phyloP scores from a whole-genome alignment of 176 grass and related monocot genomes.

The Thalia dealbata region DNA sequence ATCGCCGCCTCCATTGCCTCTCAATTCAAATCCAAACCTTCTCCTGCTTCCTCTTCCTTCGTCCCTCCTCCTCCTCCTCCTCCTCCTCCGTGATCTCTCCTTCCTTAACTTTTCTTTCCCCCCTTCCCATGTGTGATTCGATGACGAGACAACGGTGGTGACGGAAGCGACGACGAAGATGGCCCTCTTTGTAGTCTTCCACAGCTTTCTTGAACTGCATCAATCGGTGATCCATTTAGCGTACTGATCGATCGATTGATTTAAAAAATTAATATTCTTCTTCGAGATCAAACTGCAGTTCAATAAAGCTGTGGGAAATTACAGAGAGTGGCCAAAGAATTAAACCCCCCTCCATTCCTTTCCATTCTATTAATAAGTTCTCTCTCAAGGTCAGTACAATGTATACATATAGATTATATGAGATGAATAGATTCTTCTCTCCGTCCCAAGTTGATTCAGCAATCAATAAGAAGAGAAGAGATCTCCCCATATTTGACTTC shows the following conservation, averaged over 20 bases:
- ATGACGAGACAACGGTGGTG: neutral
- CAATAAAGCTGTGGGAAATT: constrained; percentile 14
- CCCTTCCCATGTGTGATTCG: too few species aligned
- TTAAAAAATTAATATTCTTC: too few species aligned
- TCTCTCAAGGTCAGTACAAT: neutral
- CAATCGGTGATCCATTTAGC: too few species aligned
- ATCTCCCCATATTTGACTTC: too few species aligned
- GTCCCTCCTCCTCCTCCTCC: neutral
- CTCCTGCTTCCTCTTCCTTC: neutral
- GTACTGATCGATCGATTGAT: too few species aligned
- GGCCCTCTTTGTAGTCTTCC: constrained; percentile 89
- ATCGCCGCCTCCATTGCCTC: neutral
- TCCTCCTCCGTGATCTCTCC: neutral
- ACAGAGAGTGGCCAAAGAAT: neutral
- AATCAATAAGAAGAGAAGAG: too few species aligned
- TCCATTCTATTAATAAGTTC: too few species aligned
- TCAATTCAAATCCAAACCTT: too few species aligned
- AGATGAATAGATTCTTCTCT: too few species aligned
- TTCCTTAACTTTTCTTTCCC: neutral
- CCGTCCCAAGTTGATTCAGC: too few species aligned
- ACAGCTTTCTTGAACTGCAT: constrained; percentile 99
- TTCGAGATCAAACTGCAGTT: neutral
- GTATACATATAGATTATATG: too few species aligned
- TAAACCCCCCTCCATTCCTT: neutral
- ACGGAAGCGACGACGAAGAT: too few species aligned